Evolutionary conservation across 352 stramenopile genomes (phyloP).

Genomic region (Globisporangium canariense): DNA sequence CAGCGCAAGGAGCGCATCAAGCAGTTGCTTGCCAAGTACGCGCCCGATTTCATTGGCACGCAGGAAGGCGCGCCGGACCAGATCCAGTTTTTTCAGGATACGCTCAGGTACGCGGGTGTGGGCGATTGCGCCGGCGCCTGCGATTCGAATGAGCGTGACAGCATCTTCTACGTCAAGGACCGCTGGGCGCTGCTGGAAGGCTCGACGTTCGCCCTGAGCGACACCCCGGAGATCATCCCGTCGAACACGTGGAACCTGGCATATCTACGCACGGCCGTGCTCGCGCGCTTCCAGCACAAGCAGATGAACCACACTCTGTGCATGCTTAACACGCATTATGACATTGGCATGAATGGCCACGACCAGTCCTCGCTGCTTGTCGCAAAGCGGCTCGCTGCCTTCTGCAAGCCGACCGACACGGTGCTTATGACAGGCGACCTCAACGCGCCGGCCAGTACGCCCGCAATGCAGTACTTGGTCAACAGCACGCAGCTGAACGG

Average conservation of each 20-base stretch:
- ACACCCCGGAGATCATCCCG: slow-evolving; percentile 45
- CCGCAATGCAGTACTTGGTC: slow-evolving; percentile 42
- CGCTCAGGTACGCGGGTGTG: slow-evolving; percentile 38
- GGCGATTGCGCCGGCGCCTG: slow-evolving; percentile 64
- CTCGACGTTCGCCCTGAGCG: slow-evolving; percentile 65
- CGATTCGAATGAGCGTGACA: slow-evolving; percentile 57
- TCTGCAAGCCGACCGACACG: slow-evolving; percentile 43
- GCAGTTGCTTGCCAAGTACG: slow-evolving; percentile 38
- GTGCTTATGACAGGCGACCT: slow-evolving; percentile 70
- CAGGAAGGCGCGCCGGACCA: slow-evolving; percentile 62
- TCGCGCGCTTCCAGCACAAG: slow-evolving; percentile 52
- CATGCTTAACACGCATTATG: slow-evolving; percentile 79
- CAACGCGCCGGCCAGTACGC: slow-evolving; percentile 37
- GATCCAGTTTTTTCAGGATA: slow-evolving; percentile 41
- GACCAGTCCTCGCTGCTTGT: slow-evolving; percentile 51
- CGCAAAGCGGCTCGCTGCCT: slow-evolving; percentile 32
- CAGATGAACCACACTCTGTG: slow-evolving; percentile 30
- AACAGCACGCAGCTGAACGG: slow-evolving; percentile 24
- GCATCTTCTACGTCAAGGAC: slow-evolving; percentile 56
- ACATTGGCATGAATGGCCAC: slow-evolving; percentile 52
- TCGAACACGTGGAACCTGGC: slow-evolving; percentile 68
- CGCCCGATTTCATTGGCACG: slow-evolving; percentile 61
- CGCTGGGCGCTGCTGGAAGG: slow-evolving; percentile 39
- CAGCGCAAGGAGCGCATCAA: slow-evolving; percentile 40
- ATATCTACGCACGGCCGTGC: slow-evolving; percentile 53